phyloP scores from a whole-genome alignment of 371 early-diverging fungal genomes.

The Thermomucor indicae-seudaticae region DNA sequence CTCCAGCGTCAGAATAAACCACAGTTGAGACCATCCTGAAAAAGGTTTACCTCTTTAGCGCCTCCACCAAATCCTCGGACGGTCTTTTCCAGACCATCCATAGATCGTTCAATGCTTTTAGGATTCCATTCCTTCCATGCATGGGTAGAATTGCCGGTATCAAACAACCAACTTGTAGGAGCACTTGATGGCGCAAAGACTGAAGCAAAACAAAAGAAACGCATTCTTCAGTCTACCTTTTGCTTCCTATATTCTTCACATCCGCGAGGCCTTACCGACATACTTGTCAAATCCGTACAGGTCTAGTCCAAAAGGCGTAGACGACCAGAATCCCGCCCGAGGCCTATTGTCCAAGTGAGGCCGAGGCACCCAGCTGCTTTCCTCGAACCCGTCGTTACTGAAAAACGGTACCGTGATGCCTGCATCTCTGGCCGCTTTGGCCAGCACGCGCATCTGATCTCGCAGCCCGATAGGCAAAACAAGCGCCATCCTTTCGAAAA shows the following conservation, averaged over 20 bases:
- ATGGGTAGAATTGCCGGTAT: constrained; percentile 42
- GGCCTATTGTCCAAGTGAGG: constrained; percentile 32
- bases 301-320: constrained; percentile 66
- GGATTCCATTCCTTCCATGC: constrained; percentile 66
- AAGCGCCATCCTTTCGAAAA: constrained; percentile 58
- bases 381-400: constrained; percentile 79
- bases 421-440: constrained; percentile 72
- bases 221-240: neutral
- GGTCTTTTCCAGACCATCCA: constrained; percentile 65
- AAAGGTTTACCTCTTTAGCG: constrained; percentile 47
- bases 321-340: constrained; percentile 20
- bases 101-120: constrained; percentile 46
- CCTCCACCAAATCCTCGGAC: constrained; percentile 74
- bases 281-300: constrained; percentile 81
- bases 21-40: neutral
- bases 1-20: neutral
- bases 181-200: constrained; percentile 64
- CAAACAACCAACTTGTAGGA: constrained; percentile 51
- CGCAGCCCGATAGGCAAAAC: constrained; percentile 71
- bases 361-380: constrained; percentile 56
- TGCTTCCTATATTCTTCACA: neutral
- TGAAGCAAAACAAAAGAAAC: too few relatives aligned
- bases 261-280: constrained; percentile 45
- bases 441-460: constrained; percentile 80
- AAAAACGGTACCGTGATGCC: constrained; percentile 80